phyloP scores from a whole-genome alignment of 2,329 filamentous ascomycete species.

The Pyricularia sp. region DNA sequence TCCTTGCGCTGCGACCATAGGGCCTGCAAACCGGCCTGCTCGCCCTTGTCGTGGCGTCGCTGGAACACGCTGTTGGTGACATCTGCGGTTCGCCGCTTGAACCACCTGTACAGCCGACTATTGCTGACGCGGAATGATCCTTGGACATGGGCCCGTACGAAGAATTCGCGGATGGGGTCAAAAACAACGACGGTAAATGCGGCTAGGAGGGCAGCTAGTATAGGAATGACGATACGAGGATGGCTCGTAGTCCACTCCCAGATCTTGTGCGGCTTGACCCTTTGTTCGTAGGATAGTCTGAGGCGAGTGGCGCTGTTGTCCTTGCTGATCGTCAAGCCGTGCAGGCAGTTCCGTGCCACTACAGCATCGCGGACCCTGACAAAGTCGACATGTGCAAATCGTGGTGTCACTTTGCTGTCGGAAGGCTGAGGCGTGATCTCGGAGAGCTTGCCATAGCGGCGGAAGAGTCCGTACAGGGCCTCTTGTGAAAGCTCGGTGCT shows the following conservation, averaged over 20 bases:
- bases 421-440: conserved; percentile 74
- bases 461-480: conserved; percentile 72
- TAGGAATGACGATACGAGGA: conserved; percentile 75
- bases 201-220: conserved; percentile 68
- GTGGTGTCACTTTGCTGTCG: conserved; percentile 74
- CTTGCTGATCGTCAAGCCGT: conserved; percentile 69
- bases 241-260: conserved; percentile 81
- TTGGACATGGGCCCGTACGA: conserved; percentile 79
- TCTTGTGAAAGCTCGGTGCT: conserved; percentile 77
- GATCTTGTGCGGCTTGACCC: conserved; percentile 62
- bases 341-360: conserved; percentile 85
- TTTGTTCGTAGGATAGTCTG: conserved; percentile 71
- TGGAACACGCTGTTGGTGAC: conserved; percentile 40
- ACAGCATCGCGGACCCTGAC: conserved; percentile 60
- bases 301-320: conserved; percentile 52
- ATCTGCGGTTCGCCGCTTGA: conserved; percentile 58
- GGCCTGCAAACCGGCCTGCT: conserved; percentile 59
- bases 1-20: conserved; percentile 81
- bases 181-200: conserved; percentile 79
- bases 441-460: conserved; percentile 77
- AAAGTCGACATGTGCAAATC: conserved; percentile 71
- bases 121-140: conserved; percentile 61
- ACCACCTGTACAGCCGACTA: conserved; percentile 65
- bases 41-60: conserved; percentile 34
- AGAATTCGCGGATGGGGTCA: conserved; percentile 87